Base-by-base conservation (phyloP, 495 filamentous ascomycete genomes). In the Xylaria longipes region DNA sequence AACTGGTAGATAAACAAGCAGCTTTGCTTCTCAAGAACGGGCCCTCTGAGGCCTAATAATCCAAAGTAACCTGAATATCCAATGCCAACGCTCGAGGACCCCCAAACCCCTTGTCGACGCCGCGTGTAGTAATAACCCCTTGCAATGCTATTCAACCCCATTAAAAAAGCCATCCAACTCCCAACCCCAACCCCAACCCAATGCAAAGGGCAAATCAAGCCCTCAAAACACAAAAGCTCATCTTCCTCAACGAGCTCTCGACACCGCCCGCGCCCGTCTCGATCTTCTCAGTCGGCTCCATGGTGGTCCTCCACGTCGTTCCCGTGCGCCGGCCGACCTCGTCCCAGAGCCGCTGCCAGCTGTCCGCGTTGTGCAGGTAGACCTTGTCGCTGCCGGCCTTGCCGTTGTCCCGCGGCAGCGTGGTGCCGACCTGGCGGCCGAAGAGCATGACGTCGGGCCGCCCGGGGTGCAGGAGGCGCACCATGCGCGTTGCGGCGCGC, bases 261-360 rank as follows among this genome's bases (percentile, higher is more conserved):
- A 33, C 60, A 12, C 66, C 69, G 5, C 69, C 70, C 0, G 70
- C 45, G 56, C 58, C 66, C 45, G 62, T 63, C 33, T 50, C 65
- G 22, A 70, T 54, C 35, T 76, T 75, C 11, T 78, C 73, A 5
- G 69, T 77, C 29, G 78, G 73, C 39, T 78, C 72, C 11, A 80
- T 77, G 39, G 84, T 80, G 8, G 83, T 80, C 61, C 63, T 76
- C 83, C 84, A 86, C 31, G 62, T 52, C 4, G 81, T 87, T 2
- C 80, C 76, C 0, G 84, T 86, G 22, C 69, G 75, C 41, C 75
- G 72, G 5, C 82, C 85, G 58, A 86, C 74, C 45, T 81, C 81
- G 58, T 80, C 75, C 85, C 85, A 88, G 65, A 87, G 75, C 14
- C 73, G 72, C 76, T 82, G 80, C 76, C 84, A 78, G 25, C 77